Evolutionary conservation across 225 moss, liverwort and hornwort species (phyloP), one percentile per base, ranked within the genome.

Genomic region (Polytrichum commune): DNA sequence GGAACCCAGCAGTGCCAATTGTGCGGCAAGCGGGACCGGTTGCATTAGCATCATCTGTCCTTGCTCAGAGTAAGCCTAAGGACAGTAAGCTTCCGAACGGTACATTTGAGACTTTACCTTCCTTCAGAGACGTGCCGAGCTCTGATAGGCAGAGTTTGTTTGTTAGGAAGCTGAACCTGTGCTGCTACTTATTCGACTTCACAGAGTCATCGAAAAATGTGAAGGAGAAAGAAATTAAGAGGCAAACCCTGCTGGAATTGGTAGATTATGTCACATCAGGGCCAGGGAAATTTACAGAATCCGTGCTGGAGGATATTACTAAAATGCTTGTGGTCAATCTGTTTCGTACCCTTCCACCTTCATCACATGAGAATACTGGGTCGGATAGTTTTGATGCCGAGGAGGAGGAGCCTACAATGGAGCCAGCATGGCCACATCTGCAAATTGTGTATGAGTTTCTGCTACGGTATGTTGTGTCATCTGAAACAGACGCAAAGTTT

Each of bases 361-460:
- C 80, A 6, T 78, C 80, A 30, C 86, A 86, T 56, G 86, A 83
- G 62, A 86, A 83, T 22, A 83, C 83, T 0, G 83, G 80, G 27
- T 76, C 76, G 28, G 86, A 86, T 18, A 73, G 71, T 68, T 62
- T 80, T 22, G 86, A 86, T 35, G 53, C 76, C 0, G 86, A 86
- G 68, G 86, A 83, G 27, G 86, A 86, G 71, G 86, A 86, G 65
- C 80, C 86, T 26, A 71, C 73, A 62, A 86, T 86, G 80, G 86
- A 86, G 57, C 86, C 86, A 10, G 74, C 80, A 4, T 86, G 86
- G 86, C 86, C 86, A 25, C 86, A 86, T 74, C 69, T 83, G 78
- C 86, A 86, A 78, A 86, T 86, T 71, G 86, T 83, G 53, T 86
- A 83, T 65, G 86, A 86, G 78, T 86, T 86, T 66, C 86, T 86